Conservation (phyloP, 148 eudicot genomes). For the Pouteria glomerata region DNA sequence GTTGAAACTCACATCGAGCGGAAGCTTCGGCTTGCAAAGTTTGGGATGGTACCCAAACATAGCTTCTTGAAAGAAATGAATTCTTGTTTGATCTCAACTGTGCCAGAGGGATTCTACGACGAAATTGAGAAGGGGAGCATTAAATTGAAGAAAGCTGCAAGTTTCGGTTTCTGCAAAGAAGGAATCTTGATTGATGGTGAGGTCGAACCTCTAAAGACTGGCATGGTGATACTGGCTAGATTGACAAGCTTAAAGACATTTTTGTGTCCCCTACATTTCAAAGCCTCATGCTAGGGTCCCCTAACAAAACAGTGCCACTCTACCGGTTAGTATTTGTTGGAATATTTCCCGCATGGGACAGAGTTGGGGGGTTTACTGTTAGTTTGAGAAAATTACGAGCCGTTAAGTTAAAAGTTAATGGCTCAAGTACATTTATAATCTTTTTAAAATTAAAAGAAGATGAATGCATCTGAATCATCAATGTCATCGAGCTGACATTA, state of each 20-base stretch:
- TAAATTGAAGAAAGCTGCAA: constrained; percentile 32
- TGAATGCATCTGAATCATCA: too few species aligned
- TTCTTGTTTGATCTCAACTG: constrained; percentile 35
- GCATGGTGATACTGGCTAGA: constrained; percentile 54
- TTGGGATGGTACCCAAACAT: constrained; percentile 50
- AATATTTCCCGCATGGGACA: too few species aligned
- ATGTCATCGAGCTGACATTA: too few species aligned
- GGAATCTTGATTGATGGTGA: constrained; percentile 46
- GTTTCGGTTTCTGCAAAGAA: constrained; percentile 38
- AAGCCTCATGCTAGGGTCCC: constrained; percentile 23
- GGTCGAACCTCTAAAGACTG: constrained; percentile 25
- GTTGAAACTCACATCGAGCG: constrained; percentile 50
- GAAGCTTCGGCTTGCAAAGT: constrained; percentile 39
- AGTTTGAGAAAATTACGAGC: too few species aligned
- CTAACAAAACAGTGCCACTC: constrained; percentile 28
- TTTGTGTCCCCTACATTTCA: constrained; percentile 34
- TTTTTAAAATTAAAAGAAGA: too few species aligned
- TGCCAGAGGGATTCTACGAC: constrained; percentile 50
- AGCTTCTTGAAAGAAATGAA: constrained; percentile 40
- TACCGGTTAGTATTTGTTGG: constrained; percentile 51
- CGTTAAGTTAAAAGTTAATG: too few species aligned
- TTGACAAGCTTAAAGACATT: constrained; percentile 36
- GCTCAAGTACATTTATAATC: too few species aligned
- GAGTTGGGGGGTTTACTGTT: too few species aligned
- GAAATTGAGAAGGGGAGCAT: constrained; percentile 59